phyloP scores from a whole-genome alignment of 306 rosid genomes.

The Delonix regia region DNA sequence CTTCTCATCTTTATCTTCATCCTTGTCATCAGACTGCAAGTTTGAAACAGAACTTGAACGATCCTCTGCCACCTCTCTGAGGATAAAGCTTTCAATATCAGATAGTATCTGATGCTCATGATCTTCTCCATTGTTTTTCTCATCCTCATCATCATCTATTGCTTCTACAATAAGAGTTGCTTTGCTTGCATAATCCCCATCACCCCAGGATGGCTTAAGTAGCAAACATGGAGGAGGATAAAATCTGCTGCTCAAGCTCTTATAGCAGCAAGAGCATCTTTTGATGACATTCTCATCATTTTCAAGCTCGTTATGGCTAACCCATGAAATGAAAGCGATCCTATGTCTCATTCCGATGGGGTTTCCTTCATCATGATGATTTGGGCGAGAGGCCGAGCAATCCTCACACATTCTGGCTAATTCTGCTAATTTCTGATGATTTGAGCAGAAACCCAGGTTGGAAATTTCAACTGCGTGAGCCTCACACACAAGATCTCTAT shows the following conservation, averaged over 20 bases:
- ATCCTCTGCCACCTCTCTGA: slow-evolving; percentile 56
- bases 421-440: slow-evolving; percentile 55
- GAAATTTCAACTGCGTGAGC: slow-evolving; percentile 71
- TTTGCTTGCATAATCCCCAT: slow-evolving; percentile 46
- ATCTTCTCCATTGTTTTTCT: slow-evolving; percentile 36
- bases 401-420: slow-evolving; percentile 55
- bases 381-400: slow-evolving; percentile 62
- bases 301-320: slow-evolving; percentile 39
- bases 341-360: slow-evolving; percentile 43
- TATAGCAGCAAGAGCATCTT: slow-evolving; percentile 61
- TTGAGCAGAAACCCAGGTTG: slow-evolving; percentile 51
- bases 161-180: slow-evolving; percentile 53
- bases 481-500: slow-evolving; percentile 62
- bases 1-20: slow-evolving; percentile 43
- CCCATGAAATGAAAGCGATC: slow-evolving; percentile 55
- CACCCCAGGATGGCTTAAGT: slow-evolving; percentile 57
- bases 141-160: slow-evolving; percentile 45
- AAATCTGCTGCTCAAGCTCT: slow-evolving; percentile 45
- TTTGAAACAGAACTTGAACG: slow-evolving; percentile 52
- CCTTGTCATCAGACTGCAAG: slow-evolving; percentile 54
- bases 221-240: slow-evolving; percentile 47
- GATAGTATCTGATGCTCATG: slow-evolving; percentile 50
- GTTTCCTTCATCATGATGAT: slow-evolving; percentile 30
- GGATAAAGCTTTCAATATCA: slow-evolving; percentile 60
- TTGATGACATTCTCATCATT: slow-evolving; percentile 29